Conservation (phyloP, 352 stramenopile genomes). For the Phytophthora multivora region DNA sequence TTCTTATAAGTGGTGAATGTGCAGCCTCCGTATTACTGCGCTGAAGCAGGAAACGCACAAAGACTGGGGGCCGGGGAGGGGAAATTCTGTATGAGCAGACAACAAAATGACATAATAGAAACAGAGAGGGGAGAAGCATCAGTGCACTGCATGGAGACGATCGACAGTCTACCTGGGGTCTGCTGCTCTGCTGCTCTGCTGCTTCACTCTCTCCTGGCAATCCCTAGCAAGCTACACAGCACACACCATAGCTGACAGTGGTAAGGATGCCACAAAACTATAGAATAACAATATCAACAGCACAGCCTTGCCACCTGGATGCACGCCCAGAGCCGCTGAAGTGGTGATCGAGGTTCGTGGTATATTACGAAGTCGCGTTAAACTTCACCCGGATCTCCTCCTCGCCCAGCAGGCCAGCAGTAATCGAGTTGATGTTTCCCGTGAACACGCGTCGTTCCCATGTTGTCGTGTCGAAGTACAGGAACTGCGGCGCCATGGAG, state of each 20-base stretch:
- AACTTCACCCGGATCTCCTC: constrained; percentile 97
- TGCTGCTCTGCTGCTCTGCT: constrained; percentile 22
- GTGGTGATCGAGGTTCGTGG: constrained; percentile 31
- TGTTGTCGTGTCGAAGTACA: constrained; percentile 95
- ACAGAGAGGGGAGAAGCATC: constrained; percentile 36
- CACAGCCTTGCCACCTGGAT: constrained; percentile 27
- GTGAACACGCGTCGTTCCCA: constrained; percentile 95
- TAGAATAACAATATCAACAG: constrained; percentile 36
- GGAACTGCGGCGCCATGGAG: constrained; percentile 82
- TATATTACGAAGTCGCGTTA: constrained; percentile 77
- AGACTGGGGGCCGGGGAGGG: constrained; percentile 10
- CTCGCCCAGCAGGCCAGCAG: constrained; percentile 89
- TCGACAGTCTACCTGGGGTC: constrained; percentile 30
- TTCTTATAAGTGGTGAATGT: constrained; percentile 27
- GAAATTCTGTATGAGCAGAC: constrained; percentile 28
- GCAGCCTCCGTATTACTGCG: constrained; percentile 28
- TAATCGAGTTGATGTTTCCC: constrained; percentile 89
- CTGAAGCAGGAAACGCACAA: constrained; percentile 31
- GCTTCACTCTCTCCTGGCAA: constrained; percentile 20
- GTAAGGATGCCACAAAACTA: constrained; percentile 18
- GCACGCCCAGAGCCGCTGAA: constrained; percentile 15
- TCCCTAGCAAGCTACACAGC: constrained; percentile 25
- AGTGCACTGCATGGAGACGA: constrained; percentile 31
- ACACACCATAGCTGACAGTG: constrained; percentile 32
- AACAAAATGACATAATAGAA: constrained; percentile 39